These are phyloP conservation scores for Triticum aestivum DNA, from an alignment of 176 grass and related monocot species.

Conservation along the genomic window IWGSC_CS_RefSeq_v2.1 NC_057809.1:561046029-561046528, in stretches of 20 bases:
- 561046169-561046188: not conserved
- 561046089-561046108: not conserved
- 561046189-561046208: slow-evolving; percentile 12
- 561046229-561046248: not conserved
- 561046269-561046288: not conserved
- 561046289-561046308: not conserved
- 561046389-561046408: slow-evolving; percentile 28
- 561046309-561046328: not conserved
- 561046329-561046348: slow-evolving; percentile 21
- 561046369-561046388: not conserved
- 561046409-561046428: slow-evolving; percentile 73
- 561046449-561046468: slow-evolving; percentile 88
- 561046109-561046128: not conserved
- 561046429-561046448: slow-evolving; percentile 95
- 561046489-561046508: slow-evolving; percentile 88
- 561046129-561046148: not conserved
- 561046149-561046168: not conserved
- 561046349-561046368: not conserved
- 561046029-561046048: not conserved
- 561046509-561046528: slow-evolving; percentile 70
- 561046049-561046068: not conserved
- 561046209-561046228: not conserved
- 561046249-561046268: not conserved
- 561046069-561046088: not conserved
- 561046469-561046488: slow-evolving; percentile 97